Conservation (phyloP, 2,329 filamentous ascomycete genomes). For the Trichoderma endophyticum region DNA sequence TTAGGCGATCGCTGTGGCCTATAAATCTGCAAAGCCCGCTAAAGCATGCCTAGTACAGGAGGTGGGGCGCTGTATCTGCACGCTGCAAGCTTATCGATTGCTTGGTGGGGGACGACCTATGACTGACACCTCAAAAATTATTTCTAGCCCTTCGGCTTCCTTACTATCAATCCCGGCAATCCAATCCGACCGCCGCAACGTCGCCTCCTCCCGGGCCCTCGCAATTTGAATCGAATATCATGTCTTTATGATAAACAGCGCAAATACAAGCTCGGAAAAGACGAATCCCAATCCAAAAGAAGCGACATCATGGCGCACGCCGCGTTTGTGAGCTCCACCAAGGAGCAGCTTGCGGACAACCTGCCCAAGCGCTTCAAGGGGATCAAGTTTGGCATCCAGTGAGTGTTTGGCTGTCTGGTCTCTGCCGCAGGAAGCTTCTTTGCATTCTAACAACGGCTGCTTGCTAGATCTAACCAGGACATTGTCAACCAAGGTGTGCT, state of each 20-base stretch:
- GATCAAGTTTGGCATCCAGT: conserved; percentile 92
- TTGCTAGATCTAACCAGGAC: conserved; percentile 75
- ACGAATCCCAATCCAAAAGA: conserved; percentile 8
- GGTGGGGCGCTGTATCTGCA: conserved; percentile 7
- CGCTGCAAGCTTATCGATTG: conserved; percentile 21
- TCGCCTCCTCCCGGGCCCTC: not conserved
- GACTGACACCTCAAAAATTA: conserved; percentile 19
- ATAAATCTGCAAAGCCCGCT: not conserved
- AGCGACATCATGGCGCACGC: conserved; percentile 19
- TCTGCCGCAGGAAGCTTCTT: too few relatives aligned
- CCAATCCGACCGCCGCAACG: not conserved
- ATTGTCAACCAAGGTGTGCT: conserved; percentile 94
- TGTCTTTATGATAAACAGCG: conserved; percentile 9
- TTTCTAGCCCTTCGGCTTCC: not conserved
- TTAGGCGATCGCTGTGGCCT: not conserved
- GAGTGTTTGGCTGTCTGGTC: conserved; percentile 13
- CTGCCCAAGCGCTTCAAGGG: conserved; percentile 89
- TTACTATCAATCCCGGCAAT: not conserved
- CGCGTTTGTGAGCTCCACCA: conserved; percentile 36
- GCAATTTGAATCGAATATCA: not conserved
- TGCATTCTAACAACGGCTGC: not conserved
- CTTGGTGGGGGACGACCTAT: conserved; percentile 29
- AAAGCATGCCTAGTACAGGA: not conserved
- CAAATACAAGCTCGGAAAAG: not conserved
- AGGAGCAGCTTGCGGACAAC: conserved; percentile 87